Percentiles rank a stretch among this genome's conserved stretches.
Conservation (phyloP, 2,329 filamentous ascomycete genomes). For the Epichloe typhina region DNA sequence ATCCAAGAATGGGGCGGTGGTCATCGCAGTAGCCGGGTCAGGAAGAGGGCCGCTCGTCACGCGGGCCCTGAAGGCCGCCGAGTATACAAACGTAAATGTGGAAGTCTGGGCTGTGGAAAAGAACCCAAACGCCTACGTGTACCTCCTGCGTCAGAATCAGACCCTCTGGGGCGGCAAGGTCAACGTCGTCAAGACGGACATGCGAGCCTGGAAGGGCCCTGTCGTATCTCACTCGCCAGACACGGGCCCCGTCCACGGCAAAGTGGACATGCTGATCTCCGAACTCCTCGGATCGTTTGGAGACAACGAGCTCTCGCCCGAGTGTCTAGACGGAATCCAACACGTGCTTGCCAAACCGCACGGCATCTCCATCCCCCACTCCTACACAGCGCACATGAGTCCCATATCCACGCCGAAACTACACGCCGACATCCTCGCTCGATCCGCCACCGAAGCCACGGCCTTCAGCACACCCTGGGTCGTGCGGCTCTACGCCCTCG, state of each 20-base stretch:
- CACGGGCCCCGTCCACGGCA: conserved; percentile 37
- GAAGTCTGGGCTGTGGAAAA: conserved; percentile 92
- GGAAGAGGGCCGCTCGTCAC: conserved; percentile 88
- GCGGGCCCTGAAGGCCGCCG: conserved; percentile 68
- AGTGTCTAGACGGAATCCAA: conserved; percentile 92
- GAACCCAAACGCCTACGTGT: conserved; percentile 94
- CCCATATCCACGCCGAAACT: conserved; percentile 82
- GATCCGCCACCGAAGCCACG: conserved; percentile 46
- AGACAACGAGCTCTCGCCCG: conserved; percentile 92
- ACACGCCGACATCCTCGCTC: conserved; percentile 62
- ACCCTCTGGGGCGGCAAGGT: conserved; percentile 69
- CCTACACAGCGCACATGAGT: conserved; percentile 88
- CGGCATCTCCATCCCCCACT: conserved; percentile 80
- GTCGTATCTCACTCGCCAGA: conserved; percentile 30
- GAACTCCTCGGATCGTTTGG: conserved; percentile 91
- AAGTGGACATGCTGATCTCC: conserved; percentile 86
- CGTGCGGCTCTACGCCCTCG: conserved; percentile 78
- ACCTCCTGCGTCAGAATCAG: conserved; percentile 76
- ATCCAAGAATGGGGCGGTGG: conserved; percentile 54
- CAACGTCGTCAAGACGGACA: conserved; percentile 87
- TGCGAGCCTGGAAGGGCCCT: conserved; percentile 91
- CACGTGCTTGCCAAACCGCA: conserved; percentile 65
- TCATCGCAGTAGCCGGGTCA: conserved; percentile 86
- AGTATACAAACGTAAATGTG: conserved; percentile 61
- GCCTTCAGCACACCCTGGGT: conserved; percentile 91